Percentiles rank a stretch among this genome's conserved stretches.
Conservation (phyloP, 2,329 filamentous ascomycete genomes). For the Stachybotrys elegans region DNA sequence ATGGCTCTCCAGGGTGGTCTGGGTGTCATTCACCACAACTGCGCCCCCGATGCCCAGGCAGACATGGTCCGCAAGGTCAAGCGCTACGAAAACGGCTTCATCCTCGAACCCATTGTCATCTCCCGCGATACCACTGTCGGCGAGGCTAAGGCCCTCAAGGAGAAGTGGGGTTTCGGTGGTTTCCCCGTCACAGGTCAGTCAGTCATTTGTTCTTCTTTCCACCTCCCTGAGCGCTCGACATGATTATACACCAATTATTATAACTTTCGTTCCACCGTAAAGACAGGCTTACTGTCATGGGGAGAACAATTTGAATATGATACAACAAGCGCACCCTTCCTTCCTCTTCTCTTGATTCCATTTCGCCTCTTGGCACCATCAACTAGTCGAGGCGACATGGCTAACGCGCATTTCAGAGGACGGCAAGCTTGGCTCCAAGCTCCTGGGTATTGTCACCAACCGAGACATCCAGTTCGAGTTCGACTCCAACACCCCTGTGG, state of each 20-base stretch:
- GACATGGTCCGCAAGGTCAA: conserved; percentile 99
- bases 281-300: conserved; percentile 70
- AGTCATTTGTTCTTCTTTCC: conserved; percentile 10
- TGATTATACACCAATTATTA: conserved; percentile 80
- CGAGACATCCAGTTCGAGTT: conserved; percentile 97
- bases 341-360: conserved; percentile 8
- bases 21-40: conserved; percentile 99
- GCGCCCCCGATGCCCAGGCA: conserved; percentile 92
- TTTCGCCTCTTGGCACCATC: conserved; percentile 8
- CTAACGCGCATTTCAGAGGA: conserved; percentile 56
- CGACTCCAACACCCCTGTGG: conserved; percentile 65
- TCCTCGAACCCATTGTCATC: conserved; percentile 91
- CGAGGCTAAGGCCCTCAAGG: conserved; percentile 87
- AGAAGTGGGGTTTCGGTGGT: conserved; percentile 97
- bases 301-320: conserved; percentile 61
- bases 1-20: conserved; percentile 85
- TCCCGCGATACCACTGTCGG: conserved; percentile 81
- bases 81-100: conserved; percentile 99
- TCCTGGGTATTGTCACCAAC: conserved; percentile 95
- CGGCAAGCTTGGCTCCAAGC: conserved; percentile 89
- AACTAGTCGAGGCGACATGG: conserved; percentile 14
- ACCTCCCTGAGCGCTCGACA: conserved; percentile 26
- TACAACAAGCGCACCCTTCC: conserved; percentile 26
- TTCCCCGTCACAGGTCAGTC: conserved; percentile 96
- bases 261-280: conserved; percentile 99